phyloP scores from a whole-genome alignment of 352 stramenopile genomes.

The Globisporangium carolinianum region DNA sequence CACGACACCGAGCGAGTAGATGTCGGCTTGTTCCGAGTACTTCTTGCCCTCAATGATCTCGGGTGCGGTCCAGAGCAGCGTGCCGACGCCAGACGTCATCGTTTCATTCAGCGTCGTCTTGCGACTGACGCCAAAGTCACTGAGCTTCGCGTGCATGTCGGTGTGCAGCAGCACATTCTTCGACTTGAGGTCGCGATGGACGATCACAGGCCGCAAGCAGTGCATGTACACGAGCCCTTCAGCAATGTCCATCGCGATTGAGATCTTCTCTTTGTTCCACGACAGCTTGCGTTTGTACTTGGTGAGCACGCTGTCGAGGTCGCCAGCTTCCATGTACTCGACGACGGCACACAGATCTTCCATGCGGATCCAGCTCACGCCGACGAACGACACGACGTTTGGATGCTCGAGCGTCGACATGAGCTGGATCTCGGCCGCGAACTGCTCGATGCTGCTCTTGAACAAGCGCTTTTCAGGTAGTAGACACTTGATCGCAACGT shows the following conservation, averaged over 20 bases:
- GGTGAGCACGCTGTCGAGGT: conserved; percentile 52
- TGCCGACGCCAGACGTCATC: conserved; percentile 74
- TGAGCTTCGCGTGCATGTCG: conserved; percentile 68
- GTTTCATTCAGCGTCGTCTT: conserved; percentile 68
- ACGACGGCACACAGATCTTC: conserved; percentile 69
- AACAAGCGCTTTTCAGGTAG: conserved; percentile 52
- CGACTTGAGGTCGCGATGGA: conserved; percentile 86
- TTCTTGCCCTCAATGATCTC: conserved; percentile 85
- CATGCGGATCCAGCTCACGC: conserved; percentile 58
- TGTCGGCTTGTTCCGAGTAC: conserved; percentile 84
- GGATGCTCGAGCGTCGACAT: conserved; percentile 67
- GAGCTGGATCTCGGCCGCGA: conserved; percentile 62
- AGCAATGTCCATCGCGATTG: conserved; percentile 76
- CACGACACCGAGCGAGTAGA: conserved; percentile 85
- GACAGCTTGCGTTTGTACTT: conserved; percentile 43
- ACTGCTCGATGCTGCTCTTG: conserved; percentile 50
- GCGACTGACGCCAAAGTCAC: conserved; percentile 83
- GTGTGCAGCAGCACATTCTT: conserved; percentile 81
- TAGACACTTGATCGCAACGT: conserved; percentile 71
- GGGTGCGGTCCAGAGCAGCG: conserved; percentile 77
- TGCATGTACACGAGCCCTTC: conserved; percentile 85
- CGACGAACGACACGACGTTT: conserved; percentile 72
- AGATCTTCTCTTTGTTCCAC: conserved; percentile 69
- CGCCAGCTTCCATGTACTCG: conserved; percentile 75
- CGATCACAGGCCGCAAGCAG: conserved; percentile 51